A percentile compares a stretch with the other conserved stretches of the same genome.
Evolutionary conservation across 2,329 filamentous ascomycete species (phyloP).

Genomic region (Sphaerulina musiva): DNA sequence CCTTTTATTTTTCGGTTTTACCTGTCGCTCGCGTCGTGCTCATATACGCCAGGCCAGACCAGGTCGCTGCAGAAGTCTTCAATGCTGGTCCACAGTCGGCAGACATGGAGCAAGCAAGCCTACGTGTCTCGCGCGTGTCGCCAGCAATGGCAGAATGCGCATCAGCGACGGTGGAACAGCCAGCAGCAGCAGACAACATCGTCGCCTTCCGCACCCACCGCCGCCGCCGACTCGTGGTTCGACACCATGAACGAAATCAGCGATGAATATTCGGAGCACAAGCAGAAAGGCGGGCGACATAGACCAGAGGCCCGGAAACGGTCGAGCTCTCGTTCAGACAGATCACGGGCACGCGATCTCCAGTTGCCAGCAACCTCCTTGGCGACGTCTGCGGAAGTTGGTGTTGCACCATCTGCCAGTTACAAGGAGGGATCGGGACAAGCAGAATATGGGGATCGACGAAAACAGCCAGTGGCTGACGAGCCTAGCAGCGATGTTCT

Average conservation of each 20-base stretch:
- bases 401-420: neutral
- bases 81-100: conserved; percentile 18
- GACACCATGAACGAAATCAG: conserved; percentile 22
- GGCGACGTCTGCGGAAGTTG: neutral
- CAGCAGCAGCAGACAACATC: neutral
- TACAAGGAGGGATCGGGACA: neutral
- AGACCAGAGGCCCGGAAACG: neutral
- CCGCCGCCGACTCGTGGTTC: conserved; percentile 13
- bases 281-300: neutral
- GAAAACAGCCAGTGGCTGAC: neutral
- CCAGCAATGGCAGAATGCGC: conserved; percentile 12
- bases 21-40: neutral
- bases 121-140: conserved; percentile 21
- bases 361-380: neutral
- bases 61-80: neutral
- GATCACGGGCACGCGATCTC: neutral
- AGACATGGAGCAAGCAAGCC: conserved; percentile 20
- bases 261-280: conserved; percentile 8
- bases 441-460: neutral
- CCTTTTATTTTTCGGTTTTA: neutral
- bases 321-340: neutral
- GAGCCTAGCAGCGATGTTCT: neutral
- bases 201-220: neutral
- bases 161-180: conserved; percentile 18
- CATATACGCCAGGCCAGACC: neutral